Conservation (phyloP, 345 rosid genomes). For the Heritiera fomes region DNA sequence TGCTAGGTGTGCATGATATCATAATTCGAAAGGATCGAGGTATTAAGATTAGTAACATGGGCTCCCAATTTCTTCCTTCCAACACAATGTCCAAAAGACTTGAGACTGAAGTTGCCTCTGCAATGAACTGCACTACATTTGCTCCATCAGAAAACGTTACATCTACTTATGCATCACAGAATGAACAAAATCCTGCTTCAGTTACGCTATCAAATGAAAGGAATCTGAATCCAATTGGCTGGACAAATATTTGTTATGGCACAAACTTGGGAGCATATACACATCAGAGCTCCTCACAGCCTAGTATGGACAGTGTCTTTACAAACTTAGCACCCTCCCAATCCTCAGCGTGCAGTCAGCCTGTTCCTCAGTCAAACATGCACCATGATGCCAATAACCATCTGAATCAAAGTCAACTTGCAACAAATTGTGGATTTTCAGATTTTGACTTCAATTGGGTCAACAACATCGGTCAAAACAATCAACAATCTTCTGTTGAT, state of each 20-base stretch:
- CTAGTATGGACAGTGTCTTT: constrained; percentile 12
- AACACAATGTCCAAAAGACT: constrained; percentile 28
- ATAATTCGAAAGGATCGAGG: constrained; percentile 40
- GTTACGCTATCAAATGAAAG: constrained; percentile 20
- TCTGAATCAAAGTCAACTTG: constrained; percentile 28
- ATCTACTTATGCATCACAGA: constrained; percentile 17
- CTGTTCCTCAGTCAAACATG: constrained; percentile 22
- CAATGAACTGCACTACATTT: constrained; percentile 19
- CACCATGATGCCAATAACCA: constrained; percentile 16
- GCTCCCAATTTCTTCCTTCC: constrained; percentile 35
- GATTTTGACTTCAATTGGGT: constrained; percentile 27
- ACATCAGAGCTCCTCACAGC: constrained; percentile 24
- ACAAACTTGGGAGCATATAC: constrained; percentile 24
- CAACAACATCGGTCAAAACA: constrained; percentile 18
- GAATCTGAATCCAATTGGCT: constrained; percentile 21
- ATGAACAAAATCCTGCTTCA: constrained; percentile 19
- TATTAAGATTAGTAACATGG: constrained; percentile 22
- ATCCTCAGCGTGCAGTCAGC: constrained; percentile 25
- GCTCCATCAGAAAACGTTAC: constrained; percentile 25
- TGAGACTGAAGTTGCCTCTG: constrained; percentile 24
- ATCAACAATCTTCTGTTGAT: constrained; percentile 28
- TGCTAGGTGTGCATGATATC: constrained; percentile 32
- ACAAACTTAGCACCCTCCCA: constrained; percentile 21
- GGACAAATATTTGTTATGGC: constrained; percentile 20
- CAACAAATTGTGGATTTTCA: constrained; percentile 5